Conservation (phyloP, 2,329 filamentous ascomycete species). For the Trichoderma atrobrunneum region DNA sequence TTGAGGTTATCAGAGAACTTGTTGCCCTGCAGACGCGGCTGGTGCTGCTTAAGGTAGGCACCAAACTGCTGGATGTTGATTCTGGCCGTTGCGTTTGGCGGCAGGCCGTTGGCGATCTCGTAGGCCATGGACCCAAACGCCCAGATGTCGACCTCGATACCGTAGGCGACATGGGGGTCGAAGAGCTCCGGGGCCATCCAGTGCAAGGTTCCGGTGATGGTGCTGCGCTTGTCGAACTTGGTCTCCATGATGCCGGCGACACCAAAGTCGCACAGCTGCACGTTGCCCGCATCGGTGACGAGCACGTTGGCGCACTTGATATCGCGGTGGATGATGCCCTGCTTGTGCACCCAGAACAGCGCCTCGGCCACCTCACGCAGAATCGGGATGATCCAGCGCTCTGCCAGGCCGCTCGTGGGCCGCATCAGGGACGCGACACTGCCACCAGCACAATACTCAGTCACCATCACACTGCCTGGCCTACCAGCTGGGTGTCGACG, state of each 20-base stretch:
- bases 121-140: constrained; percentile 65
- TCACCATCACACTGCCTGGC: constrained; percentile 80
- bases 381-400: constrained; percentile 68
- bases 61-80: constrained; percentile 43
- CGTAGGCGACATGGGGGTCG: constrained; percentile 50
- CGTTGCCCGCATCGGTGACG: constrained; percentile 69
- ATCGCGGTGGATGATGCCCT: constrained; percentile 67
- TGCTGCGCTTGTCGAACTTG: constrained; percentile 61
- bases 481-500: constrained; percentile 72
- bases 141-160: constrained; percentile 64
- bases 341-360: constrained; percentile 63
- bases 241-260: constrained; percentile 58
- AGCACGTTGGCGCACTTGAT: constrained; percentile 77
- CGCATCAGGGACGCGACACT: constrained; percentile 72
- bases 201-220: constrained; percentile 64
- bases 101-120: constrained; percentile 64
- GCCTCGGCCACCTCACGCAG: constrained; percentile 63
- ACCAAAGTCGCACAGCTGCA: constrained; percentile 68
- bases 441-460: constrained; percentile 79
- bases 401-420: constrained; percentile 62
- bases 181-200: constrained; percentile 68
- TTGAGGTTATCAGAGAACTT: constrained; percentile 56
- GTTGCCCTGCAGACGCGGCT: constrained; percentile 57
- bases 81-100: constrained; percentile 50
- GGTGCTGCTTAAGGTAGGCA: constrained; percentile 43